Conservation (phyloP, 768 basidiomycete genomes). For the Boletus vermiculosoides region DNA sequence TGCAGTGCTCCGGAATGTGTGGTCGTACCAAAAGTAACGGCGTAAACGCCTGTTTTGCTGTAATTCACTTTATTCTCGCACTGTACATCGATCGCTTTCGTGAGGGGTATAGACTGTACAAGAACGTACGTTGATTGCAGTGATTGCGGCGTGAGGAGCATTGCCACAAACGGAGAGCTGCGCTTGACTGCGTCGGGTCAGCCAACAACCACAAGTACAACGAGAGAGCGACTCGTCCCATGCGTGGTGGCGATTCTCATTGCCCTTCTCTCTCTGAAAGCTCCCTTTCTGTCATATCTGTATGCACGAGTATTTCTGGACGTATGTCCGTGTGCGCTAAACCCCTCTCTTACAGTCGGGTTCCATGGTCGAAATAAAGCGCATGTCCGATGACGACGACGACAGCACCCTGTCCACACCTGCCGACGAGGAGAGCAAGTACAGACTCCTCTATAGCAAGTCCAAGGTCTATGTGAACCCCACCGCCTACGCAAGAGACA, state of each 20-base stretch:
- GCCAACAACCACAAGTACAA: neutral
- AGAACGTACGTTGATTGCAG: neutral
- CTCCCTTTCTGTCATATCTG: constrained; percentile 47
- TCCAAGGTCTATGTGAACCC: constrained; percentile 96
- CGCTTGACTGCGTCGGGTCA: constrained; percentile 6
- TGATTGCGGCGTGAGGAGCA: neutral
- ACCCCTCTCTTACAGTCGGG: constrained; percentile 34
- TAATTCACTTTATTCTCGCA: constrained; percentile 13
- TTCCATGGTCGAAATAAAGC: constrained; percentile 79
- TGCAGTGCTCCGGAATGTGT: constrained; percentile 92
- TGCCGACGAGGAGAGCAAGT: constrained; percentile 55
- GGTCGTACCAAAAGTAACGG: constrained; percentile 88
- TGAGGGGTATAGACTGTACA: neutral
- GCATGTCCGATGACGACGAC: constrained; percentile 25
- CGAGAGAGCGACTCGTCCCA: constrained; percentile 6
- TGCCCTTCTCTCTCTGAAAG: constrained; percentile 42
- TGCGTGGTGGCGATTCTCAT: constrained; percentile 23
- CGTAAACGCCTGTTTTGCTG: constrained; percentile 14
- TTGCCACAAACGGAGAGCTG: constrained; percentile 26
- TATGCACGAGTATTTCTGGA: constrained; percentile 28
- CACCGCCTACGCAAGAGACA: constrained; percentile 86
- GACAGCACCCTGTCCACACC: constrained; percentile 8
- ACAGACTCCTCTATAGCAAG: constrained; percentile 83
- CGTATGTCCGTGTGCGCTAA: constrained; percentile 5
- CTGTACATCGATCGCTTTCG: neutral